Conservation (phyloP, 2,329 filamentous ascomycete genomes). For the Beauveria australis region DNA sequence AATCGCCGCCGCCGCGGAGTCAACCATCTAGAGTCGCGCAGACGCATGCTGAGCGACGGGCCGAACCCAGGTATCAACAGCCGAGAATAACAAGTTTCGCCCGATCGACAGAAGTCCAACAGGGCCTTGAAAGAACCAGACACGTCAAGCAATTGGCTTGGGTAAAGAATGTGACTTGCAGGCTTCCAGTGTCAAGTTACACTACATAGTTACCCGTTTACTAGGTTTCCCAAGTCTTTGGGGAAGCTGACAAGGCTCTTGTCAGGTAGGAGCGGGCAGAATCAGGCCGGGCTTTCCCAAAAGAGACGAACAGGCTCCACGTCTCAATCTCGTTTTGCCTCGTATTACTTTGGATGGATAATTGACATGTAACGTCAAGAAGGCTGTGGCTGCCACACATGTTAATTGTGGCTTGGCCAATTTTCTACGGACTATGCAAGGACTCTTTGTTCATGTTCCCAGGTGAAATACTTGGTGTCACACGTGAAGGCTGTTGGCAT, state of each 20-base stretch:
- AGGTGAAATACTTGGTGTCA: too few species aligned
- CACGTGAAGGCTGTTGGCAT: too few species aligned
- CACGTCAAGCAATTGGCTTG: too few species aligned
- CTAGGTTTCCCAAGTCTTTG: too few species aligned
- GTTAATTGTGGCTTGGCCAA: neutral
- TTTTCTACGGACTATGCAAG: neutral
- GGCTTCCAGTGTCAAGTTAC: too few species aligned
- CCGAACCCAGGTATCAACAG: neutral
- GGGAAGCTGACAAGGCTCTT: too few species aligned
- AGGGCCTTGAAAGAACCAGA: neutral
- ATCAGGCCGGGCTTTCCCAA: neutral
- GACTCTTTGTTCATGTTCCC: neutral
- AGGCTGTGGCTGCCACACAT: neutral
- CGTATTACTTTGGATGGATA: neutral
- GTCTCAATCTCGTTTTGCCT: neutral
- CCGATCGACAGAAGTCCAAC: neutral
- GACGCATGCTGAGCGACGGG: neutral
- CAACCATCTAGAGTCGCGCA: neutral
- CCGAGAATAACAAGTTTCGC: neutral
- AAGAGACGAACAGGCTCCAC: neutral
- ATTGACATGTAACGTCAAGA: neutral
- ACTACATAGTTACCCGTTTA: too few species aligned
- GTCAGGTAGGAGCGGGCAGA: neutral
- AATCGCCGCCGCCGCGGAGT: neutral
- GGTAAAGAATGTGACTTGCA: too few species aligned